Evolutionary conservation across 768 basidiomycete genomes (phyloP).

Genomic region (Podaxis sp.): DNA sequence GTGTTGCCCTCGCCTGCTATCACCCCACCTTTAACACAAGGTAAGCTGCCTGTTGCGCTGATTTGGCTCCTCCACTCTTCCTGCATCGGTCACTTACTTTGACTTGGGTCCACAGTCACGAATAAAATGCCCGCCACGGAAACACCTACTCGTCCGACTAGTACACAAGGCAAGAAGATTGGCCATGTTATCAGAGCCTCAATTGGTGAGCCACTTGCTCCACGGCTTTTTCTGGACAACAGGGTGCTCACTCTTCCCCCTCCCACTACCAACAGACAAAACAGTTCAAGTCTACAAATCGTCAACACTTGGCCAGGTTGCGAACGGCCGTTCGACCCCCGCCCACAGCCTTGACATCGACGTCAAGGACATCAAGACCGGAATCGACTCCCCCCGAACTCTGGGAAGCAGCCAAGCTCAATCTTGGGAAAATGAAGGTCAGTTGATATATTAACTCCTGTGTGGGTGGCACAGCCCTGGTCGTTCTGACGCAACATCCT

Average conservation of each 20-base stretch:
- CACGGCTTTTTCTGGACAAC: neutral
- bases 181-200: slow-evolving; percentile 55
- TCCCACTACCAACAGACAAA: slow-evolving; percentile 43
- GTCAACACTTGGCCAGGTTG: slow-evolving; percentile 43
- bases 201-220: slow-evolving; percentile 46
- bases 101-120: slow-evolving; percentile 14
- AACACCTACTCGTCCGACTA: slow-evolving; percentile 13
- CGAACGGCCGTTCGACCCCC: slow-evolving; percentile 38
- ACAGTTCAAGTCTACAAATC: slow-evolving; percentile 66
- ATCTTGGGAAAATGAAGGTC: slow-evolving; percentile 48
- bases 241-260: neutral
- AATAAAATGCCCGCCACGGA: slow-evolving; percentile 18
- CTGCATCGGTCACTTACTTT: slow-evolving; percentile 7
- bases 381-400: slow-evolving; percentile 9
- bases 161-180: slow-evolving; percentile 1
- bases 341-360: slow-evolving; percentile 39
- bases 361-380: slow-evolving; percentile 12
- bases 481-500: neutral
- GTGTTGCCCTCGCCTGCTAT: slow-evolving; percentile 23
- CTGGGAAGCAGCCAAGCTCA: slow-evolving; percentile 22
- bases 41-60: slow-evolving; percentile 15
- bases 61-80: neutral
- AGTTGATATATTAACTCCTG: slow-evolving; percentile 13
- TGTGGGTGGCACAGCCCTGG: slow-evolving; percentile 36
- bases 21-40: slow-evolving; percentile 26